Evolutionary conservation across 768 basidiomycete genomes (phyloP).

Genomic region (Mycena rosella): DNA sequence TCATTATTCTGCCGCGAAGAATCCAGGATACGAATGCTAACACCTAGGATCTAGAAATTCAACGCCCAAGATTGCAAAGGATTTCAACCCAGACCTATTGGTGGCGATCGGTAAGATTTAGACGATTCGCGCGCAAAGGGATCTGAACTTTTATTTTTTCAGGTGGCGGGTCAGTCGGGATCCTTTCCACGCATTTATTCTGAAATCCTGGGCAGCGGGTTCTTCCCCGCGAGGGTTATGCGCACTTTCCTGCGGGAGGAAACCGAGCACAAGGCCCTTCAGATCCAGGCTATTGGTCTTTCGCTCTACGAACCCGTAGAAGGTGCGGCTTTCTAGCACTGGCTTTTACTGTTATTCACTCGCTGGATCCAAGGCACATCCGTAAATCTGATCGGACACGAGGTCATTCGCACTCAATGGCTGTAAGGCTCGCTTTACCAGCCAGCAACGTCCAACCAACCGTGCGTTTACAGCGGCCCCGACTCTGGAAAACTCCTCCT

Average conservation of each 20-base stretch:
- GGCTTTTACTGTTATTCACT: not conserved
- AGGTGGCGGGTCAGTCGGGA: constrained; percentile 84
- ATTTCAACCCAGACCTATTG: constrained; percentile 90
- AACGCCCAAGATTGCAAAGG: constrained; percentile 74
- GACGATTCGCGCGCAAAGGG: constrained; percentile 35
- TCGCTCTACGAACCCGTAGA: constrained; percentile 91
- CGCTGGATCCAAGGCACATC: constrained; percentile 66
- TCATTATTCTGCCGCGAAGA: not conserved
- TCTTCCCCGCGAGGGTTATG: constrained; percentile 95
- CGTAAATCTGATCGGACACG: constrained; percentile 79
- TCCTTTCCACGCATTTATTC: constrained; percentile 29
- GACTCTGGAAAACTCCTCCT: constrained; percentile 78
- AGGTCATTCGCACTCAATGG: constrained; percentile 98
- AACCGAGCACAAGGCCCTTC: constrained; percentile 80
- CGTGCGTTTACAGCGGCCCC: constrained; percentile 61
- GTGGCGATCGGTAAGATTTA: constrained; percentile 77
- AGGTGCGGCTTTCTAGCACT: constrained; percentile 3
- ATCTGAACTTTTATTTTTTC: constrained; percentile 25
- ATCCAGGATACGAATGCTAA: not conserved
- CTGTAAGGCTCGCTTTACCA: constrained; percentile 64
- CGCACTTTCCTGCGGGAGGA: constrained; percentile 87
- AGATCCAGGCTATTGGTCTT: constrained; percentile 96
- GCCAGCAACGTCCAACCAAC: constrained; percentile 20
- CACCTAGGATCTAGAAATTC: constrained; percentile 48
- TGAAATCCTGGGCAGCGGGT: constrained; percentile 69